Evolutionary conservation across 1,139 yeast species (phyloP).

Genomic region (Debaryomyces sp.): DNA sequence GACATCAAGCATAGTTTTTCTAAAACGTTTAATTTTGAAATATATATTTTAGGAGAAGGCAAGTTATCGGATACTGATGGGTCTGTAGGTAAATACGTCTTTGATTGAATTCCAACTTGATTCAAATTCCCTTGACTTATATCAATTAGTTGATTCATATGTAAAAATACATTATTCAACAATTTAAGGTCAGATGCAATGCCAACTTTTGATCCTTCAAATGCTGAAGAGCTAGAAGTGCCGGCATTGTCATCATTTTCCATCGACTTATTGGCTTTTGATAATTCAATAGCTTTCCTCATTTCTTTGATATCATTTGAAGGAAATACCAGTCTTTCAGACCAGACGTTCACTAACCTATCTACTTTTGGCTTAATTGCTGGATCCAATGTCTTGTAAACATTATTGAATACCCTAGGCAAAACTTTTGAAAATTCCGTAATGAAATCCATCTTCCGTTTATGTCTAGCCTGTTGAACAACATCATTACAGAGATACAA

Average conservation of each 20-base stretch:
- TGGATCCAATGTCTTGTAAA: conserved; percentile 37
- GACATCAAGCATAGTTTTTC: conserved; percentile 46
- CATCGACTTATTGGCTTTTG: conserved; percentile 13
- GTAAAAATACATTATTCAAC: conserved; percentile 35
- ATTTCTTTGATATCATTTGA: conserved; percentile 46
- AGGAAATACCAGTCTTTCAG: conserved; percentile 62
- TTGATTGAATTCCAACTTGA: conserved; percentile 47
- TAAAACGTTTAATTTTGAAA: conserved; percentile 46
- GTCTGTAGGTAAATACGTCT: conserved; percentile 43
- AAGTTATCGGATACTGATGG: conserved; percentile 47
- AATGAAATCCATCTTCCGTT: conserved; percentile 61
- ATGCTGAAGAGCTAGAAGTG: conserved; percentile 8
- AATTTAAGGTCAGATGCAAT: conserved; percentile 44
- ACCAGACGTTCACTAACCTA: conserved; percentile 76
- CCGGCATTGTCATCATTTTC: conserved; percentile 6
- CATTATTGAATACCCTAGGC: conserved; percentile 36
- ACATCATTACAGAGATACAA: conserved; percentile 83
- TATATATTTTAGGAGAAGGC: conserved; percentile 55
- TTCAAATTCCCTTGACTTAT: conserved; percentile 40
- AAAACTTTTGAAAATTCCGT: conserved; percentile 57
- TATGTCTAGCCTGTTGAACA: conserved; percentile 77
- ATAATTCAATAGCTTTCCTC: conserved; percentile 33
- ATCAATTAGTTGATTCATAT: conserved; percentile 32
- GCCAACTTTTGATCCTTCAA: conserved; percentile 10
- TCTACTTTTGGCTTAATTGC: conserved; percentile 56